These are phyloP conservation scores for Pyrenophora seminiperda DNA, from an alignment of 2,329 filamentous ascomycete genomes.

Conservation along the genomic window DNA sequence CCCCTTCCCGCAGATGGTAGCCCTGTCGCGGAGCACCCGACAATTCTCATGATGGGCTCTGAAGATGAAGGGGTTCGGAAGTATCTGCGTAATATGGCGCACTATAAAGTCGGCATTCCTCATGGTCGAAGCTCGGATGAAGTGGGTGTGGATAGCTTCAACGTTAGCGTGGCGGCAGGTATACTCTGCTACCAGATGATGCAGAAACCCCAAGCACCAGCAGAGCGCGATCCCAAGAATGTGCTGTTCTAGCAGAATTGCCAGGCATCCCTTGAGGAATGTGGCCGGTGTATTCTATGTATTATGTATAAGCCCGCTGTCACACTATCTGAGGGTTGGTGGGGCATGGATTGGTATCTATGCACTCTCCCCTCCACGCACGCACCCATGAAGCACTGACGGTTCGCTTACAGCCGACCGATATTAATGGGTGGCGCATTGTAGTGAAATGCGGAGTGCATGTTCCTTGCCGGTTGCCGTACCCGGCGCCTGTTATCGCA, in stretches of 20 bases:
- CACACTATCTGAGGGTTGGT: no score
- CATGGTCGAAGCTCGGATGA: slow-evolving; percentile 54
- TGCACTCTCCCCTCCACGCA: slow-evolving; percentile 4
- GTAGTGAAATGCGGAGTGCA: slow-evolving; percentile 15
- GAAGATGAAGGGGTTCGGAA: slow-evolving; percentile 38
- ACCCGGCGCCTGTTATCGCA: slow-evolving; percentile 10
- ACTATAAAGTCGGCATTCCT: slow-evolving; percentile 68
- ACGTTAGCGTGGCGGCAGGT: slow-evolving; percentile 86
- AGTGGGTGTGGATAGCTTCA: slow-evolving; percentile 80
- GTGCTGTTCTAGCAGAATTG: slow-evolving; percentile 28
- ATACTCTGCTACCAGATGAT: slow-evolving; percentile 75
- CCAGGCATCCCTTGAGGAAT: not conserved
- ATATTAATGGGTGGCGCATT: slow-evolving; percentile 12
- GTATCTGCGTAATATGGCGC: slow-evolving; percentile 59
- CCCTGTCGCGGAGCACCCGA: slow-evolving; percentile 59
- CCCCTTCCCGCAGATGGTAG: slow-evolving; percentile 27
- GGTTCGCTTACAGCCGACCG: slow-evolving; percentile 4
- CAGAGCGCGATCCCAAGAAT: slow-evolving; percentile 17
- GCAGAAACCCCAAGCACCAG: slow-evolving; percentile 41
- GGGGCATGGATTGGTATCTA: not conserved
- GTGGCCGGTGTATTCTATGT: slow-evolving; percentile 11
- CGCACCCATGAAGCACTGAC: not conserved
- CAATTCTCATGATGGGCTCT: slow-evolving; percentile 71
- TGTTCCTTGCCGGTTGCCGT: slow-evolving; percentile 9
- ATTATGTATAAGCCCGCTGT: no score